A percentile compares a stretch with the other conserved stretches of the same genome.
These are phyloP conservation scores for Phytophthora niederhauseri DNA, from an alignment of 352 stramenopile species.

Conservation along the genomic window DNA sequence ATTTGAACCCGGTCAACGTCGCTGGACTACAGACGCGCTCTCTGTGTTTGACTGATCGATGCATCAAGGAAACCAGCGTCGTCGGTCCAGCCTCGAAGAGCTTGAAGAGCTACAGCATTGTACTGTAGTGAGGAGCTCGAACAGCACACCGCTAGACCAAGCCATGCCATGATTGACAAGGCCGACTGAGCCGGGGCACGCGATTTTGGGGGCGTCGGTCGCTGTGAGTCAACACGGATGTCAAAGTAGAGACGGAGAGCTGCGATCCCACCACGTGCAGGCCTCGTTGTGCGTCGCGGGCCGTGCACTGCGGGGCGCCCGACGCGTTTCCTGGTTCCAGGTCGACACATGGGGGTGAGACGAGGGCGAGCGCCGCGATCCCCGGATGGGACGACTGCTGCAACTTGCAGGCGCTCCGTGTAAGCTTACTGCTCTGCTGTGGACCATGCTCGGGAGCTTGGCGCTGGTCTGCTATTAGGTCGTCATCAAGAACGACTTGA, in stretches of 20 bases:
- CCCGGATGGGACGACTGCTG: slow-evolving; percentile 10
- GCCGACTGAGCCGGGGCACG: slow-evolving; percentile 11
- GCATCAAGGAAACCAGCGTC: slow-evolving; percentile 9
- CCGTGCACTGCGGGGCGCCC: slow-evolving; percentile 3
- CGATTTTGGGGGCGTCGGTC: background rate
- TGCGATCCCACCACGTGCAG: slow-evolving; percentile 9
- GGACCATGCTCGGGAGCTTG: background rate
- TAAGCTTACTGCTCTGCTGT: background rate
- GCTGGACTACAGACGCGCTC: background rate
- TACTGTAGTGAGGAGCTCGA: background rate
- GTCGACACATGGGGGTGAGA: slow-evolving; percentile 20
- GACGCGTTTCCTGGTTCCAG: slow-evolving; percentile 19
- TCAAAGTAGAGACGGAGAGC: slow-evolving; percentile 2
- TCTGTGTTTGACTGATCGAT: background rate
- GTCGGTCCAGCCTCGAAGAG: background rate
- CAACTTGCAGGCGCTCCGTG: background rate
- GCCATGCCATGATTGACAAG: background rate
- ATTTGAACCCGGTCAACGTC: slow-evolving; percentile 5
- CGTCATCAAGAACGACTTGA: background rate
- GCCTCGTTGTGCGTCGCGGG: background rate
- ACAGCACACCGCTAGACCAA: background rate
- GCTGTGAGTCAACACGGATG: slow-evolving; percentile 5
- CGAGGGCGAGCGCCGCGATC: slow-evolving; percentile 16
- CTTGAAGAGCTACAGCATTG: background rate
- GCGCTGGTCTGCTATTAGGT: no score